Base-by-base conservation (phyloP, 768 basidiomycete genomes). In the Lentinula sp. region DNA sequence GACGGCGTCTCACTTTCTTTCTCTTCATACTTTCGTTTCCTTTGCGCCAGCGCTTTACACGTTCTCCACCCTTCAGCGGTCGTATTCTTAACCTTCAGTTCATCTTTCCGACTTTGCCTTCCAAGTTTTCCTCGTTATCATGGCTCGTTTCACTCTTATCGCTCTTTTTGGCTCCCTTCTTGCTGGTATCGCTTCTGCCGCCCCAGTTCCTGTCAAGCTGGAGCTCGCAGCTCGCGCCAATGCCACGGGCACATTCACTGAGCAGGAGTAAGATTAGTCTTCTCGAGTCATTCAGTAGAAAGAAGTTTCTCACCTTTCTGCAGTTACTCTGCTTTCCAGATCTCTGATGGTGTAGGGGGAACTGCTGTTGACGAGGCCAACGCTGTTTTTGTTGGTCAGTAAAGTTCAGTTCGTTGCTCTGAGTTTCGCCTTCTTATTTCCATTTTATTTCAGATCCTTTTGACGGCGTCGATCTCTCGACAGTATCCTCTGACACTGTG, bases 291-390 rank as follows among this genome's bases (percentile, higher is more conserved):
- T 39, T 6, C 32, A 15, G 7, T 16, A 13, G 21, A 32, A 32
- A 31, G 13, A 3, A 28, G 34, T 8, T 46, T 35, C 63, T 53
- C 13, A 15, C 11, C 4, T 23, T 39, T 32, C 4, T 57, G 34
- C 23, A 77, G 76, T 65, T 77, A 77, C 62, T 64, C 68, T 21
- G 67, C 69, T 39, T 76, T 78, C 74, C 76, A 78, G 64, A 78
- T 78, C 61, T 75, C 74, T 15, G 70, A 71, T 57, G 73, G 73
- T 34, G 68, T 71, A 7, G 76, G 65, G 7, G 76, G 76, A 2
- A 68, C 72, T 40, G 76, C 76, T 1, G 40, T 65, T 49, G 74
- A 72, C 0, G 57, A 75, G 58, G 75, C 75, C 1, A 70, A 73
- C 59, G 76, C 76, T 5, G 73, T 76, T 49, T 76, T 78, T 67